phyloP scores from a whole-genome alignment of 306 rosid species.

The Alnus rubra region DNA sequence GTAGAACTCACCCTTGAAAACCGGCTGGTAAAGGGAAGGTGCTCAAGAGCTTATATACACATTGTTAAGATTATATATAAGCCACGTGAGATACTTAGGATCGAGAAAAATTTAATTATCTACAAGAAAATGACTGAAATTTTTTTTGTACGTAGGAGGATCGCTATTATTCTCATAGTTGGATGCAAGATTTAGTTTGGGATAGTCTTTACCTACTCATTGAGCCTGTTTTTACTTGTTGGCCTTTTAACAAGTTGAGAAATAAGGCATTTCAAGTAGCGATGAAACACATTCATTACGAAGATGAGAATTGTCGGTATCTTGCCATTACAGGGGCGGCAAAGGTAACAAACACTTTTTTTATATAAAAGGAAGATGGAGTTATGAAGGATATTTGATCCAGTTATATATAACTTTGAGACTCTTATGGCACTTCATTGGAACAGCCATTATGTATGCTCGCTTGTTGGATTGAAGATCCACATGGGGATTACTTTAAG shows the following conservation, averaged over 20 bases:
- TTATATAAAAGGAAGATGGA: background rate
- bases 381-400: no score
- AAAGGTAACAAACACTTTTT: conserved; percentile 6
- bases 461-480: conserved; percentile 48
- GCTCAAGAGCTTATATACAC: no score
- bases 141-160: conserved; percentile 19
- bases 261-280: conserved; percentile 27
- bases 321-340: conserved; percentile 43
- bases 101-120: no score
- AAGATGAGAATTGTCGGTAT: conserved; percentile 40
- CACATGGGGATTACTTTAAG: conserved; percentile 42
- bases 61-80: no score
- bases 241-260: conserved; percentile 37
- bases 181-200: conserved; percentile 37
- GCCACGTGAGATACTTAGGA: no score
- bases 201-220: conserved; percentile 21
- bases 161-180: conserved; percentile 32
- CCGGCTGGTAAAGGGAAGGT: no score
- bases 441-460: conserved; percentile 37
- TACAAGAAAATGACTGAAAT: background rate
- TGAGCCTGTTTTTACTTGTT: conserved; percentile 31
- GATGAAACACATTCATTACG: conserved; percentile 35
- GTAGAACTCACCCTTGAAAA: no score
- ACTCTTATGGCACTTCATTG: background rate
- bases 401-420: no score